A percentile compares a stretch with the other conserved stretches of the same genome.
Conservation (phyloP, 495 filamentous ascomycete genomes). For the Penicillium samsonianum region DNA sequence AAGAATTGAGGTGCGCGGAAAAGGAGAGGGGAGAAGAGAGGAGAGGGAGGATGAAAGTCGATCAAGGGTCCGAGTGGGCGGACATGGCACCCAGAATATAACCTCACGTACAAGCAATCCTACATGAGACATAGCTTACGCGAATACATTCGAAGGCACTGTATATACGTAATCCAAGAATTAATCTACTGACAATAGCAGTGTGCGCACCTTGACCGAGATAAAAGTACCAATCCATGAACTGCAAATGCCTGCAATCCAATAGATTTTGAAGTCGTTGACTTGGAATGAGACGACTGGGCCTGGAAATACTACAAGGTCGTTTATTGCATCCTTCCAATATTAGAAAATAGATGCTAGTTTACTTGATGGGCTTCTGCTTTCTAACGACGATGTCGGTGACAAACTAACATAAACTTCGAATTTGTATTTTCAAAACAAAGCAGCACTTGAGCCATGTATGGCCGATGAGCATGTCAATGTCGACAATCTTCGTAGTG, state of each 20-base stretch:
- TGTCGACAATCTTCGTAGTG: neutral
- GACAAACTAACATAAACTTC: neutral
- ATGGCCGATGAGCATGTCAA: neutral
- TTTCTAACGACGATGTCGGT: neutral
- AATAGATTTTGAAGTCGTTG: too few species aligned
- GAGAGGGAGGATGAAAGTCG: neutral
- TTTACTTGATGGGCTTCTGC: neutral
- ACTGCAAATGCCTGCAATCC: neutral
- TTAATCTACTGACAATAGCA: neutral
- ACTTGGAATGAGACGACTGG: too few species aligned
- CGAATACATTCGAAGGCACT: neutral
- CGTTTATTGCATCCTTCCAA: too few species aligned
- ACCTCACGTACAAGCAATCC: neutral
- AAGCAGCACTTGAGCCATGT: neutral
- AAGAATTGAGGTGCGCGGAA: neutral
- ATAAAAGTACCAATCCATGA: neutral
- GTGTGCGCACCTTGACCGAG: neutral
- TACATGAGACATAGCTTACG: neutral
- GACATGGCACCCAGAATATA: neutral
- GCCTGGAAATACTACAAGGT: too few species aligned
- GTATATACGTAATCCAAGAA: neutral
- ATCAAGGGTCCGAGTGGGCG: neutral
- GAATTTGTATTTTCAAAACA: neutral
- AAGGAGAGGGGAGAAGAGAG: neutral
- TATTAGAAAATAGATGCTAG: neutral